phyloP scores from a whole-genome alignment of 176 grass and related monocot species.

The Pontederia crassipes region DNA sequence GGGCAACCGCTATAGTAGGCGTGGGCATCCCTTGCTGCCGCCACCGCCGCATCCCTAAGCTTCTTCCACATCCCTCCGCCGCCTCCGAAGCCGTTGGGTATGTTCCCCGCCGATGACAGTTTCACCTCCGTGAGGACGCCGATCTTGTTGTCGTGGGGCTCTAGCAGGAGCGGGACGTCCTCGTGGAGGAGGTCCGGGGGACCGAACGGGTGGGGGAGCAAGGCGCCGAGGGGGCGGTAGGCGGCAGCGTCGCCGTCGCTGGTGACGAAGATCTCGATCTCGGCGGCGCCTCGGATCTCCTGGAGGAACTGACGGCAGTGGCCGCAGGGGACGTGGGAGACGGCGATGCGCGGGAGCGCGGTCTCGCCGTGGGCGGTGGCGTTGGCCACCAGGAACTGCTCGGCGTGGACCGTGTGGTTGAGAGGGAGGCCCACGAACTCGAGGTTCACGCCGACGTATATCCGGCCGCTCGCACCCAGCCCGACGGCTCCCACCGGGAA shows the following conservation, averaged over 20 bases:
- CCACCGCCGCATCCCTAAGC: constrained; percentile 40
- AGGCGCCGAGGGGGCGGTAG: constrained; percentile 49
- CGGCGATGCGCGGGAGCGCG: constrained; percentile 61
- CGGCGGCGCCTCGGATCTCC: constrained; percentile 61
- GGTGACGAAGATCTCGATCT: constrained; percentile 65
- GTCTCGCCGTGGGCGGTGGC: constrained; percentile 51
- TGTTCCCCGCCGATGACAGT: neutral
- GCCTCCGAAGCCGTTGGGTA: constrained; percentile 21
- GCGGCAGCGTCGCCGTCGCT: constrained; percentile 36
- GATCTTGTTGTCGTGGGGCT: constrained; percentile 55
- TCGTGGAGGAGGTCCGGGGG: constrained; percentile 62
- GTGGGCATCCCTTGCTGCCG: constrained; percentile 50
- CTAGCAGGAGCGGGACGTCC: constrained; percentile 56
- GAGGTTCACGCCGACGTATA: constrained; percentile 80
- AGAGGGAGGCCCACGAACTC: constrained; percentile 62
- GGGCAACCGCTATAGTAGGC: constrained; percentile 69
- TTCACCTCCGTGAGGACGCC: constrained; percentile 8
- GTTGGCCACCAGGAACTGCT: constrained; percentile 84
- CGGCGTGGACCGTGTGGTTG: constrained; percentile 65
- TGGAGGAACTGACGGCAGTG: constrained; percentile 96
- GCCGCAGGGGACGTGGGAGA: constrained; percentile 84
- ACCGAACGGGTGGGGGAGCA: constrained; percentile 60
- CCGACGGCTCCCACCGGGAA: constrained; percentile 80
- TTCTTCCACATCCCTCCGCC: constrained; percentile 12
- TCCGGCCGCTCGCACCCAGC: constrained; percentile 57